Evolutionary conservation across 441 rosid genomes (phyloP).

Genomic region (Capsella rubella): DNA sequence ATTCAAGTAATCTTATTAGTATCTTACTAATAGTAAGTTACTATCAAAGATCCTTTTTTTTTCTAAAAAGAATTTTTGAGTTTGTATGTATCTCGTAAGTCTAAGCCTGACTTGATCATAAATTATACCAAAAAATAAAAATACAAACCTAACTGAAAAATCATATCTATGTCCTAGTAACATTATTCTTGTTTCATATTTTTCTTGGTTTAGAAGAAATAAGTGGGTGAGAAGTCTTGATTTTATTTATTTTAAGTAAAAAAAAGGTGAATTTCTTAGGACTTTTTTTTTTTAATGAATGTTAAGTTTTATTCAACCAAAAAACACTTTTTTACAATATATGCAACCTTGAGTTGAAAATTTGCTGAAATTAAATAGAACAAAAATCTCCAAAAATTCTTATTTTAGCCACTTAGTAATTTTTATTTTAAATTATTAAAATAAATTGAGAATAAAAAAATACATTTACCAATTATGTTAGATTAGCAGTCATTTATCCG

Average conservation of each 20-base stretch:
- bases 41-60: not conserved
- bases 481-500: not conserved
- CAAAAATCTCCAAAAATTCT: no score
- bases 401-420: not conserved
- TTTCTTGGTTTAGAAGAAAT: slow-evolving; percentile 7
- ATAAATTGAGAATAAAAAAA: not conserved
- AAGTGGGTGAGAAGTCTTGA: slow-evolving; percentile 4
- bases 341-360: no score
- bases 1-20: not conserved
- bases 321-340: no score
- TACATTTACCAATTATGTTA: not conserved
- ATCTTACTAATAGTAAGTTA: not conserved
- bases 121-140: not conserved
- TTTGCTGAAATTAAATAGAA: no score
- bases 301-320: no score
- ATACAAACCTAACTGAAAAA: not conserved
- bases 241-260: not conserved
- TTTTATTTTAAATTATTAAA: not conserved
- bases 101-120: not conserved
- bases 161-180: not conserved
- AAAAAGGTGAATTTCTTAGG: not conserved
- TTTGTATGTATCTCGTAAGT: not conserved
- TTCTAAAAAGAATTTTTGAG: not conserved
- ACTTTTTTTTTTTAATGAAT: no score
- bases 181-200: not conserved